phyloP scores from a whole-genome alignment of 2,329 filamentous ascomycete genomes.

The Knufia petricola region DNA sequence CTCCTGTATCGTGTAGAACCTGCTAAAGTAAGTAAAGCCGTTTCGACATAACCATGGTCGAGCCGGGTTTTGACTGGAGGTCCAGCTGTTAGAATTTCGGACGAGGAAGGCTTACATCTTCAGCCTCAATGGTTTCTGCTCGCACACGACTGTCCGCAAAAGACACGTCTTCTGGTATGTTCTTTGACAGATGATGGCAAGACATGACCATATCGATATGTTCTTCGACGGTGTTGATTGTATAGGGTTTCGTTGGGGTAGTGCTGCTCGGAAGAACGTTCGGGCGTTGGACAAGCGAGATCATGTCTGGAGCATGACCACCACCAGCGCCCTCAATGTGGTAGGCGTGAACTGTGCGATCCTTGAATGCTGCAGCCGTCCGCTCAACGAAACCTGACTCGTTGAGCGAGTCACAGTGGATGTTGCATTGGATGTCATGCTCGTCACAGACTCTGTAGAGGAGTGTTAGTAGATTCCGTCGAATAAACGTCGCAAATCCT shows the following conservation, averaged over 20 bases:
- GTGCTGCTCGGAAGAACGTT: slow-evolving; percentile 88
- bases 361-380: slow-evolving; percentile 72
- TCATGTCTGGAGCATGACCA: slow-evolving; percentile 92
- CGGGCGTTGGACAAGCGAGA: slow-evolving; percentile 76
- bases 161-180: slow-evolving; percentile 91
- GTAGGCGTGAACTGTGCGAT: slow-evolving; percentile 87
- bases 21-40: no score
- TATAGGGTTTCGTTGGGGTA: slow-evolving; percentile 86
- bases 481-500: no score
- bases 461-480: no score
- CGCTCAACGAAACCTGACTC: slow-evolving; percentile 96
- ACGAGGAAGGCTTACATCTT: no score
- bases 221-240: slow-evolving; percentile 85
- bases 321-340: slow-evolving; percentile 94
- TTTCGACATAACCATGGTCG: no score
- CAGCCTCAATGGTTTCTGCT: slow-evolving; percentile 89
- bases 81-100: no score
- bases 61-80: no score
- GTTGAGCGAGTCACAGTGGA: slow-evolving; percentile 93
- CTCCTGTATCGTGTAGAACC: slow-evolving; percentile 90
- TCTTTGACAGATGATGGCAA: slow-evolving; percentile 83
- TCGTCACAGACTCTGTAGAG: slow-evolving; percentile 78
- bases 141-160: slow-evolving; percentile 93
- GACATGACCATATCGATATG: slow-evolving; percentile 99
- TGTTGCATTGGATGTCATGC: slow-evolving; percentile 82